Conservation (phyloP, 257 asterid genomes). For the Scutellaria minor region DNA sequence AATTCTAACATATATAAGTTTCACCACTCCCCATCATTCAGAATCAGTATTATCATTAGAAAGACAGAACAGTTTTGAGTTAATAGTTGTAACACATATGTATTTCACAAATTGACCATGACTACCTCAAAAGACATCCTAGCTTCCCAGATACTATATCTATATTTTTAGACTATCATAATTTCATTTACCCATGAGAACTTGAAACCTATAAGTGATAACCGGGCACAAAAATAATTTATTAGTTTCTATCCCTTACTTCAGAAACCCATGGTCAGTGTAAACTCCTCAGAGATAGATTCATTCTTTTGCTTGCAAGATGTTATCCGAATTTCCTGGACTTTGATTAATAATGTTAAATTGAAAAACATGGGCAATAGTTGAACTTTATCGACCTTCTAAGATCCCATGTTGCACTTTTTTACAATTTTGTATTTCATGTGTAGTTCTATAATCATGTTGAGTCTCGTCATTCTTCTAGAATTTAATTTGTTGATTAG, state of each 20-base stretch:
- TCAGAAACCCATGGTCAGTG: not conserved
- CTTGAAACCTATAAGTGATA: not conserved
- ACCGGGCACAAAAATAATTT: not conserved
- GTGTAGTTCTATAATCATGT: too few relatives aligned
- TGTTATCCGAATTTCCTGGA: not conserved
- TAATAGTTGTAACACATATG: not conserved
- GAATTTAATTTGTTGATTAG: too few relatives aligned
- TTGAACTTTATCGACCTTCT: too few relatives aligned
- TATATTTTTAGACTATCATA: not conserved
- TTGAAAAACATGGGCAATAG: constrained; percentile 4
- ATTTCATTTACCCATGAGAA: not conserved
- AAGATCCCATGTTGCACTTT: too few relatives aligned
- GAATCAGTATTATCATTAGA: not conserved
- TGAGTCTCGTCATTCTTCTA: too few relatives aligned
- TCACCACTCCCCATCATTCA: not conserved
- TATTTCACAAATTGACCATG: constrained; percentile 16
- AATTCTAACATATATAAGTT: not conserved
- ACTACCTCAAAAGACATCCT: constrained; percentile 13
- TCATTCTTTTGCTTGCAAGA: not conserved
- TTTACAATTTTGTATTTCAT: too few relatives aligned
- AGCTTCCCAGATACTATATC: not conserved
- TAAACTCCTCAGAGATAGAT: not conserved
- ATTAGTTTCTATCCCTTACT: not conserved
- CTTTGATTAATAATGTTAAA: not conserved
- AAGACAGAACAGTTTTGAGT: not conserved